These are phyloP conservation scores for Nemania abortiva DNA, from an alignment of 2,329 filamentous ascomycete species.

Conservation along the genomic window DNA sequence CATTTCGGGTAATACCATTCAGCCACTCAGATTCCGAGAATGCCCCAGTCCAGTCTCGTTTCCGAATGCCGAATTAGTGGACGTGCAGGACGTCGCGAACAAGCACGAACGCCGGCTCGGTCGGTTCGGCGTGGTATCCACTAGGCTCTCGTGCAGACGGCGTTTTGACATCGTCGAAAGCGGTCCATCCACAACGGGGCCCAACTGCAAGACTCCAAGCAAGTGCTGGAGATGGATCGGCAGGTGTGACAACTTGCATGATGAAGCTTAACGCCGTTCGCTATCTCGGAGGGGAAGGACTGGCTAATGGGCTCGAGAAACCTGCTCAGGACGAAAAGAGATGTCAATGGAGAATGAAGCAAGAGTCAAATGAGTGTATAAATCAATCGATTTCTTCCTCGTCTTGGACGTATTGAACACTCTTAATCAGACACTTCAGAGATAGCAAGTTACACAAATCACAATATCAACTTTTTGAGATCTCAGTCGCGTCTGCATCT, in stretches of 20 bases:
- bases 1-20: conserved; percentile 28
- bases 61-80: conserved; percentile 26
- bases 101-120: not conserved
- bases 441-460: not conserved
- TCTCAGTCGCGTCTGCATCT: not conserved
- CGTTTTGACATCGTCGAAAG: not conserved
- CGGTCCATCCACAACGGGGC: not conserved
- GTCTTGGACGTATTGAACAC: not conserved
- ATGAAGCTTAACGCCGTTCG: conserved; percentile 23
- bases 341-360: conserved; percentile 1
- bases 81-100: not conserved
- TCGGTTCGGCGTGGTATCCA: not conserved
- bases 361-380: conserved; percentile 11
- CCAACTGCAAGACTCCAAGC: not conserved
- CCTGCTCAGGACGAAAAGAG: not conserved
- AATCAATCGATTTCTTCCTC: conserved; percentile 8
- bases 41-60: not conserved
- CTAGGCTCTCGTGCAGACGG: not conserved
- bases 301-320: not conserved
- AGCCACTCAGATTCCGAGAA: conserved; percentile 28
- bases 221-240: not conserved
- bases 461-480: not conserved
- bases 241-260: conserved; percentile 1
- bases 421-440: not conserved
- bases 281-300: conserved; percentile 18